phyloP scores from a whole-genome alignment of 208 protist genomes.

The Balamuthia mandrillaris region DNA sequence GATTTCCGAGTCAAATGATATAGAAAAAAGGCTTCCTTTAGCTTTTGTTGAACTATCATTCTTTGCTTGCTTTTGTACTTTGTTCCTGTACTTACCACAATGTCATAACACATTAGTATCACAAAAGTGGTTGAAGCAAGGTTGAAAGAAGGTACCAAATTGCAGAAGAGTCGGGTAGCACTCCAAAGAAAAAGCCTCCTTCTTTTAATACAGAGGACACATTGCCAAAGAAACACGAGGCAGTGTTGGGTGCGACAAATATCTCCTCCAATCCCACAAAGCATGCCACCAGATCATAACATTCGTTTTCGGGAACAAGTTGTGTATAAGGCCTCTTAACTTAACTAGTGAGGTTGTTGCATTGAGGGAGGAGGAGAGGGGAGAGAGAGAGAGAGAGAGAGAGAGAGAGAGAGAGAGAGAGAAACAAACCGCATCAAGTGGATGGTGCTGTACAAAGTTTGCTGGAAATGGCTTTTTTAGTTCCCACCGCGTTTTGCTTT shows the following conservation, averaged over 20 bases:
- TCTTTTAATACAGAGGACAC: slow-evolving; percentile 20
- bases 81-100: background rate
- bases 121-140: background rate
- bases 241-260: slow-evolving; percentile 21
- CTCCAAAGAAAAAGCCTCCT: slow-evolving; percentile 55
- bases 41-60: background rate
- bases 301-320: background rate
- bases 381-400: background rate
- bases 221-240: slow-evolving; percentile 43
- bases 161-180: slow-evolving; percentile 51
- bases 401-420: background rate
- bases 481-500: background rate
- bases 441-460: slow-evolving; percentile 35
- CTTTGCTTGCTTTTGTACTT: slow-evolving; percentile 31
- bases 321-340: background rate
- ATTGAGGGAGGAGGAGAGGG: background rate
- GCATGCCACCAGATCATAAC: slow-evolving; percentile 44
- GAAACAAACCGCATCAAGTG: background rate
- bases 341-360: background rate
- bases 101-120: no score
- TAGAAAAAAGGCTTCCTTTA: slow-evolving; percentile 41
- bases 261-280: slow-evolving; percentile 54
- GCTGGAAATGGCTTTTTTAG: background rate
- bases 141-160: slow-evolving; percentile 43
- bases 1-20: slow-evolving; percentile 38